A percentile compares a stretch with the other conserved stretches of the same genome.
phyloP scores from a whole-genome alignment of 2,329 filamentous ascomycete genomes.

The Albophoma yamanashiensis region DNA sequence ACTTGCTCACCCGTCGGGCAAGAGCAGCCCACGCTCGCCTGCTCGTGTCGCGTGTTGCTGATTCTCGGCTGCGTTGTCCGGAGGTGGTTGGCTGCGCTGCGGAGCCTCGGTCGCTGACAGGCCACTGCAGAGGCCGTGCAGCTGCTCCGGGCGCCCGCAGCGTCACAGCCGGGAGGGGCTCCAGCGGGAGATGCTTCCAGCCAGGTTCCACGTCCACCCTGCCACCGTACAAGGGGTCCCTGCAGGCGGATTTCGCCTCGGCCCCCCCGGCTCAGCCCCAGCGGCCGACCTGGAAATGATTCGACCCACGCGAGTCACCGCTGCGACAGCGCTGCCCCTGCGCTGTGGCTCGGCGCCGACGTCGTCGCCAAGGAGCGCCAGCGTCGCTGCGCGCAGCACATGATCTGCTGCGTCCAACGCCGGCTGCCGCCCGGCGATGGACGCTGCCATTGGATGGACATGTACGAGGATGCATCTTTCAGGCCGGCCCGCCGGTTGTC shows the following conservation, averaged over 20 bases:
- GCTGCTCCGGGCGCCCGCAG: not conserved
- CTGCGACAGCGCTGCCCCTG: not conserved
- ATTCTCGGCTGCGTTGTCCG: not conserved
- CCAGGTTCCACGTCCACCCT: too few relatives aligned
- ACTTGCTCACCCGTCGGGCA: not conserved
- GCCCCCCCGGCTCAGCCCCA: not conserved
- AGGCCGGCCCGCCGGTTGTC: not conserved
- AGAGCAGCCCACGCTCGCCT: not conserved
- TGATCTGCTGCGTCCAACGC: not conserved
- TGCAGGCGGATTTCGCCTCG: not conserved
- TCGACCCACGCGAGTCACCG: not conserved
- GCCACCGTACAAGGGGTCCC: not conserved
- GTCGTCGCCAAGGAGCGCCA: not conserved
- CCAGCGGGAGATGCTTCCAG: not conserved
- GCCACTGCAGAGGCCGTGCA: not conserved
- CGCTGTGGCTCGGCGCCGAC: not conserved
- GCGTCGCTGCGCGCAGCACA: not conserved
- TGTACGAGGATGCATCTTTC: not conserved
- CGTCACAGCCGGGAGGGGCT: not conserved
- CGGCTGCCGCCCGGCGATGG: not conserved
- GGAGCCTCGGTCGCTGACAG: not conserved
- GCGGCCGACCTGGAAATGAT: not conserved
- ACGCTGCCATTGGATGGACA: not conserved
- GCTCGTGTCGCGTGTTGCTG: not conserved
- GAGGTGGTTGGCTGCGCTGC: not conserved